Conservation (phyloP, 2,329 filamentous ascomycete genomes). For the Metarhizium humberi region DNA sequence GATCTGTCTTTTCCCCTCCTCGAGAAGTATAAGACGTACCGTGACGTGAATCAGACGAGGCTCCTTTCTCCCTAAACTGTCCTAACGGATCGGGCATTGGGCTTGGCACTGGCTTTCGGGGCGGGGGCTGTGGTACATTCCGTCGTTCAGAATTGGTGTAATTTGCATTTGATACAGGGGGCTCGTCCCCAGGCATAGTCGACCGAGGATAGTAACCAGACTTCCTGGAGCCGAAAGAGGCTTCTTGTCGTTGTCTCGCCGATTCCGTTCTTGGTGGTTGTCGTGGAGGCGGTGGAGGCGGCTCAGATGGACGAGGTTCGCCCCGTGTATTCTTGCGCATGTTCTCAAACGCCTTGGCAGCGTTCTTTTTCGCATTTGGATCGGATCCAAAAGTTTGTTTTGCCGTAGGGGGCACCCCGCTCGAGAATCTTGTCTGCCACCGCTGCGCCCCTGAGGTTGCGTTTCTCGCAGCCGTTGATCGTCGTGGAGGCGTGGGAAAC, state of each 20-base stretch:
- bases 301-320: constrained; percentile 16
- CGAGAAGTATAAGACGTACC: constrained; percentile 48
- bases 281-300: constrained; percentile 23
- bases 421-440: constrained; percentile 33
- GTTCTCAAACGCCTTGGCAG: constrained; percentile 32
- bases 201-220: constrained; percentile 41
- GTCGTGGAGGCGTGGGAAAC: constrained; percentile 41
- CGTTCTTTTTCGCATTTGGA: constrained; percentile 30
- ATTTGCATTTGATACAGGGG: constrained; percentile 37
- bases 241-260: constrained; percentile 43
- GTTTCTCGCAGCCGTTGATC: constrained; percentile 20
- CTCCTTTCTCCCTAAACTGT: constrained; percentile 33
- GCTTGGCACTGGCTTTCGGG: constrained; percentile 6
- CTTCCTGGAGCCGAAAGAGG: constrained; percentile 43
- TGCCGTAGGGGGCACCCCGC: constrained; percentile 32
- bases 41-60: constrained; percentile 37
- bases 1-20: constrained; percentile 49
- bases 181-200: constrained; percentile 40
- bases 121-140: constrained; percentile 8
- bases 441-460: constrained; percentile 32
- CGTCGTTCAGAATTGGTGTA: constrained; percentile 28
- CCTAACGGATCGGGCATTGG: constrained; percentile 37
- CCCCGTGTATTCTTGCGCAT: constrained; percentile 28
- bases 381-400: constrained; percentile 26
- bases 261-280: constrained; percentile 41